phyloP scores from a whole-genome alignment of 2,329 filamentous ascomycete species.

The Hawksworthiomyces lignivorus region DNA sequence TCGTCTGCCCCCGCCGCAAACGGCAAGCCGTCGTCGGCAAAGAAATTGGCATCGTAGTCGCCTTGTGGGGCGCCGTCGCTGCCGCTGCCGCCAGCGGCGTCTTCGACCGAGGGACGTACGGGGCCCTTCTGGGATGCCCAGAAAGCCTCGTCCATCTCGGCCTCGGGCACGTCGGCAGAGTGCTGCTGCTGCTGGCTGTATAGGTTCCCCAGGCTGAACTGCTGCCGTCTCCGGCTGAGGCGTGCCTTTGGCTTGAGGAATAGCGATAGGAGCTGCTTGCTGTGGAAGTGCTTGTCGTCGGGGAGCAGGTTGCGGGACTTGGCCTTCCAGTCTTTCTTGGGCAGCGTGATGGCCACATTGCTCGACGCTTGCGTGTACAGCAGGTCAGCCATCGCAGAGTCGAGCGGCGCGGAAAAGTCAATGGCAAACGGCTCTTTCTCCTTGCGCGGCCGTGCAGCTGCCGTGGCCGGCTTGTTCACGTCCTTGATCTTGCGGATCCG shows the following conservation, averaged over 20 bases:
- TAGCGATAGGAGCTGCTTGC: constrained; percentile 75
- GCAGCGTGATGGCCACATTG: constrained; percentile 73
- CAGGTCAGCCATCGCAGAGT: constrained; percentile 60
- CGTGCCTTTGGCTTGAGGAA: constrained; percentile 93
- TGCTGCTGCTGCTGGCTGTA: constrained; percentile 20
- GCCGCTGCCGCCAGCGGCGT: constrained; percentile 29
- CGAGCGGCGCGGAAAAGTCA: constrained; percentile 73
- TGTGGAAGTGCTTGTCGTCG: constrained; percentile 98
- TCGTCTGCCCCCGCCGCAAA: constrained; percentile 61
- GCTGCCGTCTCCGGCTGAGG: constrained; percentile 58
- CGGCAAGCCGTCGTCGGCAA: constrained; percentile 76
- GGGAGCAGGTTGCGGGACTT: constrained; percentile 89
- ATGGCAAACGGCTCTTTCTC: constrained; percentile 97
- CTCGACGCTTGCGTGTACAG: constrained; percentile 76
- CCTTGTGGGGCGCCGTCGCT: constrained; percentile 54
- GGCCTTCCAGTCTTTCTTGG: constrained; percentile 92
- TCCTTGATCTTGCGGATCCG: constrained; percentile 90
- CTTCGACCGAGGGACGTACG: constrained; percentile 13
- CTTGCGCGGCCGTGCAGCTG: constrained; percentile 60
- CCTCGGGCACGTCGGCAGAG: constrained; percentile 51
- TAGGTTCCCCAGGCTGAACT: constrained; percentile 38
- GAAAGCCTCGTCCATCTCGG: constrained; percentile 89
- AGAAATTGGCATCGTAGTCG: constrained; percentile 96
- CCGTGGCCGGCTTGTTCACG: constrained; percentile 21
- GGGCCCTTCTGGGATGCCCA: constrained; percentile 71